Conservation (phyloP, 1,284 basidiomycete species). For the Taiwanofungus camphoratus region DNA sequence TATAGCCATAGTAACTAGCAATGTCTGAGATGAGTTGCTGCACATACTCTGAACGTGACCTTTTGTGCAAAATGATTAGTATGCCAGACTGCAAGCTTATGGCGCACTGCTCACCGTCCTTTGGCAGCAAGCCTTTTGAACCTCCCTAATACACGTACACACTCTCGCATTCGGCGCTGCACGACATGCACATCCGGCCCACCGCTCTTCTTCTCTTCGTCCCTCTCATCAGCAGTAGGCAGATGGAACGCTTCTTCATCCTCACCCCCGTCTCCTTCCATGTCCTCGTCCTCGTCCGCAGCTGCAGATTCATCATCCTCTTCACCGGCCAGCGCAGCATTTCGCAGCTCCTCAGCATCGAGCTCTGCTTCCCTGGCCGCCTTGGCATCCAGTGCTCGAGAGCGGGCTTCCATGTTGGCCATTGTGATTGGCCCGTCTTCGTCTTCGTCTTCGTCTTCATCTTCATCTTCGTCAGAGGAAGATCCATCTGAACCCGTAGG, state of each 20-base stretch:
- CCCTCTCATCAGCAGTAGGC: conserved; percentile 78
- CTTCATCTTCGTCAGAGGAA: conserved; percentile 30
- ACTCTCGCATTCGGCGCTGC: conserved; percentile 85
- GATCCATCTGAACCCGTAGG: conserved; percentile 43
- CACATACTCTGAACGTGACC: conserved; percentile 85
- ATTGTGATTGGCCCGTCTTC: conserved; percentile 62
- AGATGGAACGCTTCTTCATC: conserved; percentile 63
- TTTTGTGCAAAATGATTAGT: conserved; percentile 26
- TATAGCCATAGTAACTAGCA: conserved; percentile 96
- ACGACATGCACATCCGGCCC: conserved; percentile 80
- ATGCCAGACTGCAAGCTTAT: conserved; percentile 2
- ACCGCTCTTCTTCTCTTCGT: conserved; percentile 68
- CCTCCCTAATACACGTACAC: conserved; percentile 75
- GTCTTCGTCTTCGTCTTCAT: conserved; percentile 46
- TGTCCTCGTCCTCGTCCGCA: conserved; percentile 55
- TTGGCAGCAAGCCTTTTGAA: conserved; percentile 66
- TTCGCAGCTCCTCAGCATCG: conserved; percentile 61
- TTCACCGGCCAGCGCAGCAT: conserved; percentile 41
- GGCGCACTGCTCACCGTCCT: conserved; percentile 52
- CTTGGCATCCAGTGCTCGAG: conserved; percentile 63
- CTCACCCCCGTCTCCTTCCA: conserved; percentile 53
- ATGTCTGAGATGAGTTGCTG: conserved; percentile 88
- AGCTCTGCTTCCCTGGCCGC: conserved; percentile 64
- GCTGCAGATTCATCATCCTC: conserved; percentile 46
- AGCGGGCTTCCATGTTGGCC: conserved; percentile 73